Percentiles rank a stretch among this genome's conserved stretches.
phyloP scores from a whole-genome alignment of 73 alveolate species.

The Paramecium pentaurelia region DNA sequence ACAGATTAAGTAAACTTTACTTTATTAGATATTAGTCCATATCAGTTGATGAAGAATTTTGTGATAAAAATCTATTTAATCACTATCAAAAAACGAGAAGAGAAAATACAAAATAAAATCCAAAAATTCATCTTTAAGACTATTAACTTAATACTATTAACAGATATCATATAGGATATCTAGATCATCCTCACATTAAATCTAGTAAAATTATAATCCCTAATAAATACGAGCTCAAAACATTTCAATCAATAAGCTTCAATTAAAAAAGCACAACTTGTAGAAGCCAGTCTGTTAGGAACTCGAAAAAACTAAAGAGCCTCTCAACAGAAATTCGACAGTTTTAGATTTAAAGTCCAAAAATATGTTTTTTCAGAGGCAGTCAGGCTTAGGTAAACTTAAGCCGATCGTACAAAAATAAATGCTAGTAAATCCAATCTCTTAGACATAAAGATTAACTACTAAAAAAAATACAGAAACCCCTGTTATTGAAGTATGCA shows the following conservation, averaged over 20 bases:
- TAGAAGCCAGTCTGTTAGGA: not conserved
- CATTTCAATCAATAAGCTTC: not conserved
- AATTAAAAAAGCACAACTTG: not conserved
- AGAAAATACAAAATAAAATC: not conserved
- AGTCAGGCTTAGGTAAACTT: not conserved
- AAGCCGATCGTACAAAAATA: not conserved
- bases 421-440: not conserved
- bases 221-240: constrained; percentile 23
- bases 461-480: not conserved
- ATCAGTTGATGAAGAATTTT: not conserved
- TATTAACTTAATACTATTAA: not conserved
- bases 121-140: not conserved
- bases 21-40: not conserved
- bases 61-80: constrained; percentile 7
- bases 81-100: not conserved
- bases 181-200: not conserved
- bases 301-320: constrained; percentile 1
- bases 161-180: not conserved
- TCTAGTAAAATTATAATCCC: not conserved
- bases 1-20: not conserved
- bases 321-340: constrained; percentile 4
- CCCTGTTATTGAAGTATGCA: not conserved
- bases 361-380: not conserved
- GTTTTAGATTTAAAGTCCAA: not conserved
- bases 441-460: constrained; percentile 11